phyloP scores from a whole-genome alignment of 2,329 filamentous ascomycete species.

The Alternaria arborescens region DNA sequence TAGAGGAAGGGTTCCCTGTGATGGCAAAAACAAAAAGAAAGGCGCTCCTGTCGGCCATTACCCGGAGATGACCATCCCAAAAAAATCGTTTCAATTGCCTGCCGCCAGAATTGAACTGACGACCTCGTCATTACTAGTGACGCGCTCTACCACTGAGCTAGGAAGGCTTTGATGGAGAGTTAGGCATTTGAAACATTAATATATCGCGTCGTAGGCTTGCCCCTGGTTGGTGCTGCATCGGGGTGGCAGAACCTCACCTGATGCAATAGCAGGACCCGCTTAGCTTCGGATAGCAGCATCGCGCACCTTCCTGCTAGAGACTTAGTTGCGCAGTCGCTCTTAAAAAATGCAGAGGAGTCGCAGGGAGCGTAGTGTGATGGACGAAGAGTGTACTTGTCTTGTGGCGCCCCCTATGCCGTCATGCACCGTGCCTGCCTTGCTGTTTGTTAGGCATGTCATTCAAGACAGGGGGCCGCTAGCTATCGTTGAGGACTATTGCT shows the following conservation, averaged over 20 bases:
- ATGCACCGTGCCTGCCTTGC: background rate
- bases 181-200: background rate
- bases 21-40: background rate
- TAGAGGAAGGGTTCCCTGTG: background rate
- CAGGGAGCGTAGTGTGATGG: background rate
- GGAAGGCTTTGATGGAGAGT: slow-evolving; percentile 24
- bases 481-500: background rate
- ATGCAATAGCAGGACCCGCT: background rate
- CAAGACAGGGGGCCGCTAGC: background rate
- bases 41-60: background rate
- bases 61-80: background rate
- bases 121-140: slow-evolving; percentile 46
- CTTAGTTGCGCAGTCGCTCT: background rate
- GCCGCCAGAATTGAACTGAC: slow-evolving; percentile 41
- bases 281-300: background rate
- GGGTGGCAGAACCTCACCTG: background rate
- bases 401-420: background rate
- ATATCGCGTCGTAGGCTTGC: background rate
- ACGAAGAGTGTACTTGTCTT: background rate
- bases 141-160: slow-evolving; percentile 45
- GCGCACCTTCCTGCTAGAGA: background rate
- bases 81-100: slow-evolving; percentile 21
- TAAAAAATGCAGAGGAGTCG: background rate
- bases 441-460: background rate
- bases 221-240: background rate